These are phyloP conservation scores for Amoebophrya sp. DNA, from an alignment of 169 alveolate genomes.

Conservation along the genomic window DNA sequence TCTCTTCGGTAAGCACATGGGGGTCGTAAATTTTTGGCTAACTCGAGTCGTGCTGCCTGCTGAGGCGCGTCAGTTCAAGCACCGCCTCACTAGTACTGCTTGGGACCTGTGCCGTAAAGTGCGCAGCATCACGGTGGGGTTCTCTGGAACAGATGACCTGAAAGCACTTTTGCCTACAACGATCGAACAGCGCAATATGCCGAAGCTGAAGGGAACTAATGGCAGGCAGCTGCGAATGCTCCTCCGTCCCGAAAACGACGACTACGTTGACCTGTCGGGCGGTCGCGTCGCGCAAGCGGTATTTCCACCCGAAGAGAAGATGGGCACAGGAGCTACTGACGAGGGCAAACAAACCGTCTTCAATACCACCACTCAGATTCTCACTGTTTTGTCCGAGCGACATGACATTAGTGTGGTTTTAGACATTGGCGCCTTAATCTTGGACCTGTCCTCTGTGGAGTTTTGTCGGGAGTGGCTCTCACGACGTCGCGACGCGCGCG, in stretches of 20 bases:
- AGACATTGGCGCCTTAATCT: not conserved
- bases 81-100: not conserved
- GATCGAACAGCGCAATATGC: not conserved
- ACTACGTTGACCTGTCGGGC: not conserved
- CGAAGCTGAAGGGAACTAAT: not conserved
- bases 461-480: not conserved
- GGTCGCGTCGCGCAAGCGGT: no score
- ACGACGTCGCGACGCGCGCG: not conserved
- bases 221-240: not conserved
- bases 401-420: not conserved
- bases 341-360: not conserved
- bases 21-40: not conserved
- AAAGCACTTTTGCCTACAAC: not conserved
- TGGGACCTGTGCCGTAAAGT: not conserved
- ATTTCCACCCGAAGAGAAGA: no score
- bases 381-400: not conserved
- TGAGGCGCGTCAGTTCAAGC: not conserved
- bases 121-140: constrained; percentile 10
- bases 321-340: no score
- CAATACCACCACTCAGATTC: not conserved
- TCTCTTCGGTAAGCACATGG: not conserved
- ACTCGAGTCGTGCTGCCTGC: not conserved
- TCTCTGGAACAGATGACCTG: not conserved
- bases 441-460: not conserved
- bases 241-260: not conserved